These are phyloP conservation scores for Plasmodium gaboni DNA, from an alignment of 169 alveolate species.

Conservation along the genomic window DNA sequence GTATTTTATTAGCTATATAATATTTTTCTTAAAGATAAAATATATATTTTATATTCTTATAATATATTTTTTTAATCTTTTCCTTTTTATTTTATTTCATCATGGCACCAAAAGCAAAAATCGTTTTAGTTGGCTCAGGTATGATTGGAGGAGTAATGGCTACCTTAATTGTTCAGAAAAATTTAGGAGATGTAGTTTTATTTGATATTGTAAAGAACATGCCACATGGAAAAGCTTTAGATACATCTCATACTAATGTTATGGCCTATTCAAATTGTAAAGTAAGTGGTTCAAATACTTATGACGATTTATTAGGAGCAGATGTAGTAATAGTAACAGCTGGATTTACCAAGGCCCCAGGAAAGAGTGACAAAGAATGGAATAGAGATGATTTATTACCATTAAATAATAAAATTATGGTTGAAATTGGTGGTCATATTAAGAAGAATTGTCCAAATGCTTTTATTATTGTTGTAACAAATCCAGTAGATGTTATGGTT, in stretches of 20 bases:
- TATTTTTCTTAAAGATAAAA: too few relatives aligned
- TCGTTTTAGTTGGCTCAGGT: slow-evolving; percentile 89
- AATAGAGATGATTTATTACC: slow-evolving; percentile 89
- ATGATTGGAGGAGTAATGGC: slow-evolving; percentile 90
- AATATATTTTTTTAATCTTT: too few relatives aligned
- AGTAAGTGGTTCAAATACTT: slow-evolving; percentile 83
- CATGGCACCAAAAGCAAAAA: slow-evolving; percentile 78
- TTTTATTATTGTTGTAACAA: slow-evolving; percentile 88
- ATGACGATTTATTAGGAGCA: slow-evolving; percentile 82
- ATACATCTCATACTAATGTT: slow-evolving; percentile 84
- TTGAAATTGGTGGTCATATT: slow-evolving; percentile 89
- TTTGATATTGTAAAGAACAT: slow-evolving; percentile 88
- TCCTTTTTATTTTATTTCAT: not conserved
- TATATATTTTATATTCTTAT: too few relatives aligned
- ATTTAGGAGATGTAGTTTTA: slow-evolving; percentile 87
- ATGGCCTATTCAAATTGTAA: slow-evolving; percentile 80
- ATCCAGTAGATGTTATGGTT: slow-evolving; percentile 91
- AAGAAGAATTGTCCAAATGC: slow-evolving; percentile 89
- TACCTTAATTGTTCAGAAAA: slow-evolving; percentile 84
- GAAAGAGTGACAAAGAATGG: slow-evolving; percentile 88
- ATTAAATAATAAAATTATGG: slow-evolving; percentile 86
- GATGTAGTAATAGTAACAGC: slow-evolving; percentile 91
- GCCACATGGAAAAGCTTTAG: slow-evolving; percentile 90
- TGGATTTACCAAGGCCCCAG: slow-evolving; percentile 83
- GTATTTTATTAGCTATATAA: too few relatives aligned